Base-by-base conservation (phyloP, 2,329 filamentous ascomycete species). In the Aspergillus puulaauensis region DNA sequence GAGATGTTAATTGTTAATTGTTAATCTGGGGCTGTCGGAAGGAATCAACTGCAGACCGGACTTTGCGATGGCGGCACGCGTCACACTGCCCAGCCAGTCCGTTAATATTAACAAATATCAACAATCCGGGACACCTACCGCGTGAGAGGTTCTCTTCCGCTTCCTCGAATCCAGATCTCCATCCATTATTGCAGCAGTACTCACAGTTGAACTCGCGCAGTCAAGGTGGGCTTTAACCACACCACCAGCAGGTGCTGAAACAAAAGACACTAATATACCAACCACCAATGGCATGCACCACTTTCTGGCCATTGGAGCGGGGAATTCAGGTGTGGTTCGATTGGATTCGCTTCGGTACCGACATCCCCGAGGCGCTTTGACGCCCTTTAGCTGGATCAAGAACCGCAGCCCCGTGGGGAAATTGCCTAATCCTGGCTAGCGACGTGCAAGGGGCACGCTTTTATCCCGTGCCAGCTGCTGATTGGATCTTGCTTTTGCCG, bases 41-140 rank as follows among this genome's bases (percentile, higher is more conserved):
- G 23, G 31, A 27, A 31, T 27, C 58, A 58, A 79, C 79, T 24
- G 80, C 79, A 46, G 24, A 57, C 54, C 79, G 74, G 55, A 80
- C 80, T 69, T 82, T 82, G 54, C 77, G 73, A 52, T 73, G 52
- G 70, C 80, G 73, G 66, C 80, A 82, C 6, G 74, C 68, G 63
- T 82, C 79, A 58, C 79, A 82, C 79, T 82, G 57, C 24, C 17
- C 8, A 21, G 33, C 59, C 21, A 21, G 21, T 21, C 21, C 19
- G 1, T 21, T 0, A 4, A 21, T 4, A 4, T 21, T 21, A 21
- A 21, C 21, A 21, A 21, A 4, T 21, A 21, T 1, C 3, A 4
- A 21, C 3, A 0, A 21, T 4, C 21, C 1, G 21, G 21, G 21
- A 21, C 21, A 21, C 21, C 21, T 21, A 68, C 69, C 57, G 65